Evolutionary conservation across 768 basidiomycete species (phyloP), one percentile per base, ranked within the genome.

Genomic region (Boletus vermiculosoides): DNA sequence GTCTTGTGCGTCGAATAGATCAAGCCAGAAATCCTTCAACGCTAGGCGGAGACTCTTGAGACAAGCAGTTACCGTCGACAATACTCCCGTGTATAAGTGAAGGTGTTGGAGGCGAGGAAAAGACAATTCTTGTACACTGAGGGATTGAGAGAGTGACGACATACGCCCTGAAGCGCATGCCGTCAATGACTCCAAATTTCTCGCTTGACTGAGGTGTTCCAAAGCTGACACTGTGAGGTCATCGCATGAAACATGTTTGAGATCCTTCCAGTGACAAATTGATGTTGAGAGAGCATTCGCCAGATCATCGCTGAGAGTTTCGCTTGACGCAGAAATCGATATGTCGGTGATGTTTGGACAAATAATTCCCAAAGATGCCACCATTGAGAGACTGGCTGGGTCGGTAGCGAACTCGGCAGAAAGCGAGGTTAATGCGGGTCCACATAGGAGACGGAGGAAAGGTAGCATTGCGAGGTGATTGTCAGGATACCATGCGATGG

Each of bases 391-490:
- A 25, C 59, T 68, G n/a, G 45, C 39, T 0, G 58, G 30, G 55
- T 67, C 66, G 5, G 46, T 46, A 2, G 55, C 57, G 53, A 67
- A 67, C 52, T 67, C 66, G 6, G 54, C 61, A 1, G 58, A 66
- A 1, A 67, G 45, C 12, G 56, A 48, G 11, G 58, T 63, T 20
- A 68, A 40, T 6, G 66, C 18, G 20, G 67, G 59, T 18, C 68
- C 63, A 12, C 68, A 71, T 23, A 68, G 20, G 30, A 68, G 59
- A 22, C 59, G 66, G 30, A 68, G 34, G 42, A 68, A 60, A 25
- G 61, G 69, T 1, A 63, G 49, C 57, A 60, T 63, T 31, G 45
- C 13, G 2, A 56, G 33, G 49, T 70, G 66, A 23, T 60, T 53
- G 36, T 56, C 47, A 15, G 66, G 64, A 41, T 55, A 69, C 67